These are phyloP conservation scores for Sphenostylis stenocarpa DNA, from an alignment of 306 rosid species.

Conservation along the genomic window DNA sequence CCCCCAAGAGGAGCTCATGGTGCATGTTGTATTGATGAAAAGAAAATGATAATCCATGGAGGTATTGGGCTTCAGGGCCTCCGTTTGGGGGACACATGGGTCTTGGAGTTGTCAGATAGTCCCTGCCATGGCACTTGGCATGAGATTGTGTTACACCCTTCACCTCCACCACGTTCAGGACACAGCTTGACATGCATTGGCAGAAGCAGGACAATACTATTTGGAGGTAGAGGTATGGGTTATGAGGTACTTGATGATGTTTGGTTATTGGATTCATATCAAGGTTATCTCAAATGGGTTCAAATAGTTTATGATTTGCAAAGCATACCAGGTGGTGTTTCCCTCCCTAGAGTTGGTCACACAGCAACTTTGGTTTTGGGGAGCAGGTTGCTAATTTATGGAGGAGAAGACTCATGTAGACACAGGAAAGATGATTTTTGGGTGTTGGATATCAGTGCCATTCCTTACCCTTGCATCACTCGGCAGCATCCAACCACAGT, in stretches of 20 bases:
- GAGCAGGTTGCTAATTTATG: slow-evolving; percentile 72
- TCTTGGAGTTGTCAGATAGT: slow-evolving; percentile 71
- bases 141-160: slow-evolving; percentile 57
- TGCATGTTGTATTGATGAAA: slow-evolving; percentile 63
- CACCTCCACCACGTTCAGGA: slow-evolving; percentile 93
- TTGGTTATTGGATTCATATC: slow-evolving; percentile 67
- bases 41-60: slow-evolving; percentile 83
- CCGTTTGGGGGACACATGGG: slow-evolving; percentile 85
- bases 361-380: slow-evolving; percentile 82
- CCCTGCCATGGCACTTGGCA: slow-evolving; percentile 65
- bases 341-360: slow-evolving; percentile 90
- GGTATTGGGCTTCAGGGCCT: slow-evolving; percentile 75
- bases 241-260: slow-evolving; percentile 84
- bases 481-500: slow-evolving; percentile 37
- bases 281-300: slow-evolving; percentile 56
- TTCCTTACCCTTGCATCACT: slow-evolving; percentile 43
- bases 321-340: slow-evolving; percentile 62
- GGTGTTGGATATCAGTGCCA: slow-evolving; percentile 66
- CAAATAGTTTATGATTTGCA: slow-evolving; percentile 60
- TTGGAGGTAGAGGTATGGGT: slow-evolving; percentile 88
- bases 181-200: slow-evolving; percentile 80
- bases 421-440: slow-evolving; percentile 84
- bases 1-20: slow-evolving; percentile 90
- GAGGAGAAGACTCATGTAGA: slow-evolving; percentile 83
- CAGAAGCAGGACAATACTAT: slow-evolving; percentile 55